phyloP scores from a whole-genome alignment of 805 yeast species.

The Helenozyma rhizophorensis region DNA sequence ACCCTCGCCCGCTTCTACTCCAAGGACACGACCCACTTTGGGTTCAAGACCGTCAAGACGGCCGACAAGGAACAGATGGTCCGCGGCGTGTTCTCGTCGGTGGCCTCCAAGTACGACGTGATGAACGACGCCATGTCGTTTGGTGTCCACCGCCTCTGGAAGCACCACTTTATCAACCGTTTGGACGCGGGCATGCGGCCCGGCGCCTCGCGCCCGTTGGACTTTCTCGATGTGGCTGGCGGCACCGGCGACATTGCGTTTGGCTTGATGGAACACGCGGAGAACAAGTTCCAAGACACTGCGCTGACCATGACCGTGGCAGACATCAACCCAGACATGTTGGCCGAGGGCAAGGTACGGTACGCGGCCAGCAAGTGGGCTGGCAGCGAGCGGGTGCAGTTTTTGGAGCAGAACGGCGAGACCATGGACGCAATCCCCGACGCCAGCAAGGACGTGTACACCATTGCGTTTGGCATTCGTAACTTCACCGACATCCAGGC shows the following conservation, averaged over 20 bases:
- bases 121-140: conserved; percentile 98
- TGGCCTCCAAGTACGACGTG: conserved; percentile 88
- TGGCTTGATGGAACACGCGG: conserved; percentile 90
- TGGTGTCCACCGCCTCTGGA: conserved; percentile 95
- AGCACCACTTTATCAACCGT: conserved; percentile 79
- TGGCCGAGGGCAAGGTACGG: conserved; percentile 84
- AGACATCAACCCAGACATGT: conserved; percentile 95
- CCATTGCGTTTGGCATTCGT: conserved; percentile 96
- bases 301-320: conserved; percentile 82
- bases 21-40: conserved; percentile 92
- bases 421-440: conserved; percentile 76
- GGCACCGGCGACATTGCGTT: conserved; percentile 99
- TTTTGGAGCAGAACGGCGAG: conserved; percentile 92
- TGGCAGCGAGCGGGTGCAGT: conserved; percentile 58
- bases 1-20: too few species aligned
- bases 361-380: conserved; percentile 56
- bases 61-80: conserved; percentile 77
- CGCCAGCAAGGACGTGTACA: conserved; percentile 89
- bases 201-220: conserved; percentile 69
- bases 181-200: conserved; percentile 93
- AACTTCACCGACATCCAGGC: conserved; percentile 94
- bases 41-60: conserved; percentile 75
- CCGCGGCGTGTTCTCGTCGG: conserved; percentile 89
- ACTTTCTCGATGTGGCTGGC: conserved; percentile 95
- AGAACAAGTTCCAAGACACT: conserved; percentile 66